Evolutionary conservation across 169 alveolate genomes (phyloP), one percentile per base, ranked within the genome.

Genomic region (Theileria annulata): DNA sequence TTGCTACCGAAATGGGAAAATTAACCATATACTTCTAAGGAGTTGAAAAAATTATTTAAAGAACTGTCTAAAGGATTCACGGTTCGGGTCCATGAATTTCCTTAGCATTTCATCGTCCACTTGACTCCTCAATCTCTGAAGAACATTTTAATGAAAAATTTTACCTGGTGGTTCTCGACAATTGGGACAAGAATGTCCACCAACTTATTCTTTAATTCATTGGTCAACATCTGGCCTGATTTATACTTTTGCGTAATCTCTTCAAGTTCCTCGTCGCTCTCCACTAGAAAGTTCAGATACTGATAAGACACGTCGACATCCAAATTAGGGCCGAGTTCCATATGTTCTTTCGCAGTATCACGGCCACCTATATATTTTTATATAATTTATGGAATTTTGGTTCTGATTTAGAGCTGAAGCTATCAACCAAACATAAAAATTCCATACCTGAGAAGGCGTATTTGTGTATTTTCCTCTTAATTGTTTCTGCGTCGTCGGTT

Each of bases 281-380:
- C 99, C 60, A 95, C 49, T 67, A 97, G 77, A 87, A 92, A 96
- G 62, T 93, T 86, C 68, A 97, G 95, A 79, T 95, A 97, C 86
- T 98, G 98, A 87, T 95, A 97, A 19, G 99, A 93, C n/a, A 98
- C 98, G 78, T 98, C 99, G 17, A 96, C 98, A 5, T 91, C 97
- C 15, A 98, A 91, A 76, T 98, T 92, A 25, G 99, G 99, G 35
- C 99, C 99, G 8, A 88, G 87, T 82, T 85, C 94, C 75, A 96
- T 87, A 56, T 98, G 98, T 81, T 96, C 98, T 75, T 95, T 96
- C 12, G 92, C 94, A 9, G 99, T 97, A 19, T 88, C 95, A 27
- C 96, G 93, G 6, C 99, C 99, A 31, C 98, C 93, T 85, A 58
- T 15, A 1, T 9, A 27, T 71, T 31, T 64, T 19, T 42, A 71